These are phyloP conservation scores for Tricholoma bakamatsutake DNA, from an alignment of 768 basidiomycete species.

Conservation along the genomic window DNA sequence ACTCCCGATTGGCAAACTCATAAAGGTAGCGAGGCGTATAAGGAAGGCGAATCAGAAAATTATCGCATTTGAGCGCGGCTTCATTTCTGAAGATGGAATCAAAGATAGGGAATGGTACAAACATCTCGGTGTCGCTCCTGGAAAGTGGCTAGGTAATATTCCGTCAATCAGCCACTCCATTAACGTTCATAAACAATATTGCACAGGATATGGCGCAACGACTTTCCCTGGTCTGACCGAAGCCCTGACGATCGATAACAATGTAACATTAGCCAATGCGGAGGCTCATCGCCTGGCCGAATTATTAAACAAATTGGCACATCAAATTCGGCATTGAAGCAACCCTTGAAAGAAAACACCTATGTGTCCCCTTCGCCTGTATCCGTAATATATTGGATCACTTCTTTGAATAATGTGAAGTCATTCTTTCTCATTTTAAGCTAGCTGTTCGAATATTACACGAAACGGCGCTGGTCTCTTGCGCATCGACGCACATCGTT, in stretches of 20 bases:
- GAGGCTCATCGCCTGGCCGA: conserved; percentile 53
- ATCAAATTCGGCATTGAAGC: conserved; percentile 27
- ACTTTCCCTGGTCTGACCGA: conserved; percentile 80
- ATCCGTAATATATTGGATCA: not conserved
- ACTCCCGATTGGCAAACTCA: conserved; percentile 38
- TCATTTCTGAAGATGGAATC: conserved; percentile 74
- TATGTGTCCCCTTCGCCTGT: not conserved
- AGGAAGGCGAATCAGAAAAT: conserved; percentile 59
- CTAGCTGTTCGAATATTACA: not conserved
- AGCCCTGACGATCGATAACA: conserved; percentile 64
- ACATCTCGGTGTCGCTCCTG: conserved; percentile 82
- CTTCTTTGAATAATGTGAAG: not conserved
- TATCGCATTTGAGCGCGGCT: conserved; percentile 69
- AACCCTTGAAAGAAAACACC: not conserved
- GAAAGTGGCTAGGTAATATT: conserved; percentile 69
- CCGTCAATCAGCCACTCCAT: not conserved
- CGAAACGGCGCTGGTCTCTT: not conserved
- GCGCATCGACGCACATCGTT: not conserved
- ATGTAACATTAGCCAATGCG: conserved; percentile 50
- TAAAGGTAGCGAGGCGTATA: conserved; percentile 55
- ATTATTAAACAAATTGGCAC: conserved; percentile 50
- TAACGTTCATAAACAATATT: not conserved
- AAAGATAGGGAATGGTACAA: conserved; percentile 82
- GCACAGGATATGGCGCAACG: conserved; percentile 74
- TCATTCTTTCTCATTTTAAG: not conserved